phyloP scores from a whole-genome alignment of 2,329 filamentous ascomycete species.

The Elsinoe fawcettii region DNA sequence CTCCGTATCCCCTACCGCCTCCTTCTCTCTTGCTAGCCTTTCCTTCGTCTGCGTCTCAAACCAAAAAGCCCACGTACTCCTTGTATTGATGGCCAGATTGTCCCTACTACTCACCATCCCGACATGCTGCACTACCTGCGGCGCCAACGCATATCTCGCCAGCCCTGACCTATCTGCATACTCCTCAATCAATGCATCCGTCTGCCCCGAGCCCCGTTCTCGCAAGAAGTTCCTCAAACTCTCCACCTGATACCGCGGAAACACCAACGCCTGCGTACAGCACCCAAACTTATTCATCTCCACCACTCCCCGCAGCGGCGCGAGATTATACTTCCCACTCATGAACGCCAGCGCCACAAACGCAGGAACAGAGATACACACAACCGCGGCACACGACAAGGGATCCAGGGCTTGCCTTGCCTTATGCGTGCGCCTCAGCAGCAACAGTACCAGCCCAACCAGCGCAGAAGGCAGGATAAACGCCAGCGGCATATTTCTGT shows the following conservation, averaged over 20 bases:
- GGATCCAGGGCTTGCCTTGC: constrained; percentile 14
- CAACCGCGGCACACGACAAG: constrained; percentile 3
- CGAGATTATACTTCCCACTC: constrained; percentile 18
- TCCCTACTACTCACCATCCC: constrained; percentile 18
- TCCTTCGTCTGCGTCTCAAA: constrained; percentile 16
- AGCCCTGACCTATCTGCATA: constrained; percentile 16
- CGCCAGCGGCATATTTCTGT: constrained; percentile 17
- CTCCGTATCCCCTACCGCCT: not conserved
- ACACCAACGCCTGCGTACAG: constrained; percentile 31
- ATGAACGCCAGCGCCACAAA: constrained; percentile 19
- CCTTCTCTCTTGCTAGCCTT: constrained; percentile 12
- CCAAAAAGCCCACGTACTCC: constrained; percentile 19
- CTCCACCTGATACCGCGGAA: constrained; percentile 21
- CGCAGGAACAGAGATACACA: constrained; percentile 16
- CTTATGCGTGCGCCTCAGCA: not conserved
- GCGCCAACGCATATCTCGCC: constrained; percentile 18
- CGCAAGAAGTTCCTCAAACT: constrained; percentile 16
- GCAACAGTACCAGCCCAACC: constrained; percentile 5
- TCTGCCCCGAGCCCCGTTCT: constrained; percentile 20
- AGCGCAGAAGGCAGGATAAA: constrained; percentile 20
- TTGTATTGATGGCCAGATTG: constrained; percentile 19
- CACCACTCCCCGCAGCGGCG: constrained; percentile 16
- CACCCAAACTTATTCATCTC: constrained; percentile 25
- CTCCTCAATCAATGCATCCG: constrained; percentile 20
- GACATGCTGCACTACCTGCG: constrained; percentile 22